Base-by-base conservation (phyloP, 805 yeast genomes). In the Zygotorulaspora sp. region DNA sequence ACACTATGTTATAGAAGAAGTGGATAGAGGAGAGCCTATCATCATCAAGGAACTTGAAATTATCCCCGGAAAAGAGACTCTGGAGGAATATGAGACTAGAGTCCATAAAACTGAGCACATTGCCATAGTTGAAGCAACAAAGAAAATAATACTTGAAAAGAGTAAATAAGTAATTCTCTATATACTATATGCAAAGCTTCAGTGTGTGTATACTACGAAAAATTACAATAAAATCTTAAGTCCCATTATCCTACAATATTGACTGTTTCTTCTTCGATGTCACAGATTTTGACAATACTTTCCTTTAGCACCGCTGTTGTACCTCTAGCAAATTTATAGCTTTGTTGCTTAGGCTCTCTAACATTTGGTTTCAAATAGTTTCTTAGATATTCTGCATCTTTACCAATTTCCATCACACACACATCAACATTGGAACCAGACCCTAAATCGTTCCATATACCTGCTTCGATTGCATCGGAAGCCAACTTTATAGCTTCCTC, bases 361-460 rank as follows among this genome's bases (percentile, higher is more conserved):
- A 78, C 80, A 63, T 92, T 92, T 42, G 98, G 98, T 36, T 88
- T 86, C 61, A 83, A 71, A 72, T 85, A 85, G 66, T 89, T 89
- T 67, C 98, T 78, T 61, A 75, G 70, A 39, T 90, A 72, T 45
- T 74, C 77, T 7, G 97, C 96, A 62, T 86, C 94, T 60, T 85
- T 79, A 45, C 92, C 96, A 28, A 75, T 68, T 66, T 90, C 97
- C 94, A 92, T 87, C 12, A 92, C 97, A 70, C 97, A 92, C 46
- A 92, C 70, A 62, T 92, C 98, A 24, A 92, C 97, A 58, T 92
- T 92, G 19, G 98, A 92, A 61, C 98, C 98, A 1, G 97, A 90
- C 34, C 98, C 98, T 58, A 90, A 75, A 72, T 92, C 98, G 65
- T 92, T 92, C 96, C 96, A 92, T 56, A 92, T 90, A 75, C 98